These are phyloP conservation scores for Thalassiosira exigua DNA, from an alignment of 352 stramenopile species.

Conservation along the genomic window DNA sequence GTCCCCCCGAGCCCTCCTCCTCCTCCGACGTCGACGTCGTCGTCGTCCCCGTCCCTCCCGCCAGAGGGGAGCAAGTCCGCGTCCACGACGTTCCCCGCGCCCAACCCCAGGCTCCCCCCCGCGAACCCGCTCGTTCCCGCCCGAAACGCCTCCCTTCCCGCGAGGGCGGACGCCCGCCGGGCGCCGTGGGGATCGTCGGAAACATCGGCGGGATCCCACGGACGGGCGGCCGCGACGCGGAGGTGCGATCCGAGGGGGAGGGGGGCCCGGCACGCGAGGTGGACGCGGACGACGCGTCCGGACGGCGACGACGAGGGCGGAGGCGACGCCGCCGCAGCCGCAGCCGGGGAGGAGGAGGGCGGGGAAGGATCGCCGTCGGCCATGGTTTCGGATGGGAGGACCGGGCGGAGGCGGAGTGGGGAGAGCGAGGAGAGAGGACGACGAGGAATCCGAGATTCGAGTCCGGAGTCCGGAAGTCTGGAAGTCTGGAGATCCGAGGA, in stretches of 20 bases:
- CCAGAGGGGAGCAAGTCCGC: constrained; percentile 7
- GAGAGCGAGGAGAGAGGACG: too few relatives aligned
- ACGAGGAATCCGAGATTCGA: too few relatives aligned
- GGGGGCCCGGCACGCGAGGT: constrained; percentile 72
- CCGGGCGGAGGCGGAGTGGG: too few relatives aligned
- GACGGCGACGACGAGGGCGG: neutral
- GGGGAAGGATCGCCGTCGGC: too few relatives aligned
- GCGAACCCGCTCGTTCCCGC: constrained; percentile 16
- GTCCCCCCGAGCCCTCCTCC: neutral
- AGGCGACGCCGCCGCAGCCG: neutral
- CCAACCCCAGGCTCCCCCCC: constrained; percentile 23
- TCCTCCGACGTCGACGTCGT: neutral
- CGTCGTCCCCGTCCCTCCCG: constrained; percentile 1
- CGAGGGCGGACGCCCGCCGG: constrained; percentile 1
- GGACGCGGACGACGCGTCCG: constrained; percentile 68
- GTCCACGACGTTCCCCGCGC: constrained; percentile 23
- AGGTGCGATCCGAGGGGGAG: constrained; percentile 74
- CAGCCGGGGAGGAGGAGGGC: too few relatives aligned
- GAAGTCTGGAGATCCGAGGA: too few relatives aligned
- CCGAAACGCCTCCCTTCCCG: constrained; percentile 12
- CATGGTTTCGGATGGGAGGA: too few relatives aligned
- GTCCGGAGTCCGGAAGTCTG: too few relatives aligned
- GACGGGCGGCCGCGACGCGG: constrained; percentile 64
- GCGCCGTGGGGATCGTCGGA: constrained; percentile 10
- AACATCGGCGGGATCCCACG: constrained; percentile 28